Evolutionary conservation across 140 eudicot species (phyloP).

Genomic region (Anethum foeniculum): DNA sequence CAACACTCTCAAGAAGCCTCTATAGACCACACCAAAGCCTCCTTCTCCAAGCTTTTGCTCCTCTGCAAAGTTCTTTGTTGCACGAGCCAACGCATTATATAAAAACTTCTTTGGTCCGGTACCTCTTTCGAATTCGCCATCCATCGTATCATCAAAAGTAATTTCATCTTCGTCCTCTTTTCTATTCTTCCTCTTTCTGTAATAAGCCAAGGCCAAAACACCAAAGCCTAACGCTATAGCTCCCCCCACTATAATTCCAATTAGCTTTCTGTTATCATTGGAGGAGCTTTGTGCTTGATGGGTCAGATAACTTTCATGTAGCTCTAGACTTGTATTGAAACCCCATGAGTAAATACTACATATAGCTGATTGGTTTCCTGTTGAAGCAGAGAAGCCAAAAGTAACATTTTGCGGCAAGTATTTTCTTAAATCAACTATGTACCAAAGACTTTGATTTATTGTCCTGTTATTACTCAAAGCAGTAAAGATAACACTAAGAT

Average conservation of each 20-base stretch:
- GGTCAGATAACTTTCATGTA: not conserved
- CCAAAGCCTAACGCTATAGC: not conserved
- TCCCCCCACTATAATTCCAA: not conserved
- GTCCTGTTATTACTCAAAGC: slow-evolving; percentile 7
- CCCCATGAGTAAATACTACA: slow-evolving; percentile 18
- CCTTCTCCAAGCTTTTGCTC: not conserved
- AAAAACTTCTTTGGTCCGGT: not conserved
- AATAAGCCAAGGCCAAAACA: not conserved
- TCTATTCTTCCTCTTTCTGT: not conserved
- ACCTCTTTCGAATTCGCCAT: not conserved
- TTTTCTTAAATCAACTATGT: slow-evolving; percentile 16
- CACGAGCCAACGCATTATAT: not conserved
- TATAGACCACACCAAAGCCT: not conserved
- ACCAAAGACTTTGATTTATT: slow-evolving; percentile 7
- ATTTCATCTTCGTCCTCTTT: not conserved
- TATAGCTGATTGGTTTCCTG: slow-evolving; percentile 1
- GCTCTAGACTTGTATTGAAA: slow-evolving; percentile 10
- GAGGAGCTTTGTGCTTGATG: not conserved
- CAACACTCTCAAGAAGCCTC: not conserved
- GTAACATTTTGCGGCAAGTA: slow-evolving; percentile 15
- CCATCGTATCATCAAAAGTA: not conserved
- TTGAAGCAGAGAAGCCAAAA: slow-evolving; percentile 28
- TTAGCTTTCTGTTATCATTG: not conserved
- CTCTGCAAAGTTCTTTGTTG: not conserved
- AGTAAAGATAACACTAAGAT: slow-evolving; percentile 32